Evolutionary conservation across 73 alveolate species (phyloP), one percentile per base, ranked within the genome.

Genomic region (Paramecium octaurelia): DNA sequence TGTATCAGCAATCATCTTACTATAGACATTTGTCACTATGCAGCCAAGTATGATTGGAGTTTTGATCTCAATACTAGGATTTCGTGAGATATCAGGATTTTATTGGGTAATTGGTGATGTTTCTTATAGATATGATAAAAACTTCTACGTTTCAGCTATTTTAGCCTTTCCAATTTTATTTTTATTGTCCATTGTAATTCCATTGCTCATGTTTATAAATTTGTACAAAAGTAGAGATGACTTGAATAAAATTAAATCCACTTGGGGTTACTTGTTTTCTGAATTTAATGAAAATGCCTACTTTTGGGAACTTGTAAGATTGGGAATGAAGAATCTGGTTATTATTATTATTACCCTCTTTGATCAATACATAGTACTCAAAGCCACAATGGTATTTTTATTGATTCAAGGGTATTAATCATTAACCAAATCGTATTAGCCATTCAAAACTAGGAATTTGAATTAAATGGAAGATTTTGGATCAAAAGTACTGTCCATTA

Each of bases 211-310:
- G 46, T 68, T 68, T 27, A 31, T 31, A 3, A 68, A 68, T 14
- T 3, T 68, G 7, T 68, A 31, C 24, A 20, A 68, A 4, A 68
- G 24, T 68, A 21, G 29, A 11, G 27, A 68, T 23, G 5, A 8
- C 7, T 68, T 68, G 11, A 68, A 68, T 7, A 4, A 54, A 18
- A 54, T 54, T 18, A 54, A 54, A 54, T 18, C 69, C 0, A 54
- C 23, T 3, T 75, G 59, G 57, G 88, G 88, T 4, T 75, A 75
- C 16, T 36, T 75, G 21, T 75, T 31, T 20, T 31, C 42, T 34
- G 88, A 75, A 40, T 75, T 31, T 75, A 36, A 31, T 34, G 88
- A 75, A 10, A 36, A 75, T 14, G 88, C 88, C 4, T 75, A 75
- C 38, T 75, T 75, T 35, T 75, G 88, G 88, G 88, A 75, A 6